phyloP scores from a whole-genome alignment of 1,284 basidiomycete species.

The Microbotryum scabiosae region DNA sequence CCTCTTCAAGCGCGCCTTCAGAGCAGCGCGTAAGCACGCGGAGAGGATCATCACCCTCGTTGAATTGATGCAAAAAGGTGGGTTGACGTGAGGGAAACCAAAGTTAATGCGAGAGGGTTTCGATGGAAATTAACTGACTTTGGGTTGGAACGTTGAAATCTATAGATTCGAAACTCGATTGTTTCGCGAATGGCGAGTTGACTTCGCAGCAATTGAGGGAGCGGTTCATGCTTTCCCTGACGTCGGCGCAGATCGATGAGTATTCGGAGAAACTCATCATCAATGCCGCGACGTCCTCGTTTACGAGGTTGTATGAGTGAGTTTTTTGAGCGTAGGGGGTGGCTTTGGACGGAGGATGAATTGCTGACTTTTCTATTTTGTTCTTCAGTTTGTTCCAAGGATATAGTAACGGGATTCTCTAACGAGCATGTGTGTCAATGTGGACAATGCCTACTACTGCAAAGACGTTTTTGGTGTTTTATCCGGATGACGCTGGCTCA shows the following conservation, averaged over 20 bases:
- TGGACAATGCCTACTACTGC: too few relatives aligned
- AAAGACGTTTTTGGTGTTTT: too few relatives aligned
- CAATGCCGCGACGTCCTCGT: conserved; percentile 25
- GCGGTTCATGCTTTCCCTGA: conserved; percentile 84
- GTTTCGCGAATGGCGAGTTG: conserved; percentile 84
- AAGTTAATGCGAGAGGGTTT: not conserved
- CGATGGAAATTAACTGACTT: too few relatives aligned
- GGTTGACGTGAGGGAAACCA: conserved; percentile 17
- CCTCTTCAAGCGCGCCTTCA: conserved; percentile 87
- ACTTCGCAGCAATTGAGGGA: conserved; percentile 81
- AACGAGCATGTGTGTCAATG: not conserved
- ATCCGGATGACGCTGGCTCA: too few relatives aligned
- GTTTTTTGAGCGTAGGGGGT: not conserved
- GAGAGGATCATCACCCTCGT: conserved; percentile 93
- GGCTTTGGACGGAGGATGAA: too few relatives aligned
- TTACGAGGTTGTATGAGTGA: conserved; percentile 30
- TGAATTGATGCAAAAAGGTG: conserved; percentile 91
- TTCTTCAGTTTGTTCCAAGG: conserved; percentile 20
- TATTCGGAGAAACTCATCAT: conserved; percentile 82
- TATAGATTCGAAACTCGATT: conserved; percentile 81
- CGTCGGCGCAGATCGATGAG: conserved; percentile 76
- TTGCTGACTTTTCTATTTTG: not conserved
- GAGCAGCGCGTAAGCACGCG: conserved; percentile 88
- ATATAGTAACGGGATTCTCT: conserved; percentile 22
- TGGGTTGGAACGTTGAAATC: too few relatives aligned